These are phyloP conservation scores for Botrytis sinoallii DNA, from an alignment of 2,329 filamentous ascomycete species.

Conservation along the genomic window DNA sequence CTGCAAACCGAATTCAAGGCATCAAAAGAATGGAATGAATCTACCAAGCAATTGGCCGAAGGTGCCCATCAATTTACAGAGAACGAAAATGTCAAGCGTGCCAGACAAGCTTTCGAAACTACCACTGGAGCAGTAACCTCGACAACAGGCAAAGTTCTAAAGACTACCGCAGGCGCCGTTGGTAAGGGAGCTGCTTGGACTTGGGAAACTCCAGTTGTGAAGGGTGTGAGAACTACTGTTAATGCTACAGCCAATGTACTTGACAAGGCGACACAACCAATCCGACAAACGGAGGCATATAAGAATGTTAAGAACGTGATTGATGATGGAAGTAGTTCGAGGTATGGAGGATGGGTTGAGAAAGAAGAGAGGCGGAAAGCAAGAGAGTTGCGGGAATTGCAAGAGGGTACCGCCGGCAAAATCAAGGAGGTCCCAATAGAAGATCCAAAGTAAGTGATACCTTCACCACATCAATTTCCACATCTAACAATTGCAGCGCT, in stretches of 20 bases:
- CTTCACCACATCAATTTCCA: constrained; percentile 21
- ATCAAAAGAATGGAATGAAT: constrained; percentile 99
- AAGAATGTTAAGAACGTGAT: constrained; percentile 95
- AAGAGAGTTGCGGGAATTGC: constrained; percentile 70
- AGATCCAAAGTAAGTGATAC: constrained; percentile 75
- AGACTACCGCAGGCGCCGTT: constrained; percentile 79
- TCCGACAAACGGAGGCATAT: constrained; percentile 91
- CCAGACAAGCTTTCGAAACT: constrained; percentile 80
- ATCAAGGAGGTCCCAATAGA: constrained; percentile 66
- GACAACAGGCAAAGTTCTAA: constrained; percentile 75
- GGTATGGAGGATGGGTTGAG: constrained; percentile 95
- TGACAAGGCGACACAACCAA: constrained; percentile 91
- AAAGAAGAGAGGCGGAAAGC: constrained; percentile 87
- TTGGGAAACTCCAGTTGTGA: constrained; percentile 92
- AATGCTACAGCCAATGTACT: constrained; percentile 81
- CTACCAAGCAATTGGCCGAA: constrained; percentile 88
- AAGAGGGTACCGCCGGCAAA: constrained; percentile 45
- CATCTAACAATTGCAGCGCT: constrained; percentile 57
- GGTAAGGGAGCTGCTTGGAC: constrained; percentile 94
- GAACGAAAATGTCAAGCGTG: constrained; percentile 84
- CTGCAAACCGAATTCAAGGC: constrained; percentile 90
- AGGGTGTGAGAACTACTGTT: constrained; percentile 83
- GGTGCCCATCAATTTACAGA: constrained; percentile 89
- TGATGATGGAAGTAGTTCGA: constrained; percentile 91
- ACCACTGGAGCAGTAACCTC: constrained; percentile 80